Evolutionary conservation across 108 stramenopile species (phyloP).

Genomic region (Skeletonema grethae): DNA sequence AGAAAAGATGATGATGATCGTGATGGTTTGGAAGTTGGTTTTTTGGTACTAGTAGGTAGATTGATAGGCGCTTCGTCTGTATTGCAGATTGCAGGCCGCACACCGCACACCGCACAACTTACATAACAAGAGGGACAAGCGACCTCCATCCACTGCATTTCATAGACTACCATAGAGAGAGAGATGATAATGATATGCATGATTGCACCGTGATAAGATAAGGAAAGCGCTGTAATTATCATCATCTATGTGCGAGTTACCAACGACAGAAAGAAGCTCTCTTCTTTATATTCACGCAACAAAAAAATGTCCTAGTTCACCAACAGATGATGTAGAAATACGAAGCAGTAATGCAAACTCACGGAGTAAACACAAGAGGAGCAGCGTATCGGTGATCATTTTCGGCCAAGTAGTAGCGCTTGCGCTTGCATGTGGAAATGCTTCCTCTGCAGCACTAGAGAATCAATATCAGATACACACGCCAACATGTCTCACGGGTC

Average conservation of each 20-base stretch:
- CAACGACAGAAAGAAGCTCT: slow-evolving; percentile 6
- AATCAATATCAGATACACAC: slow-evolving; percentile 50
- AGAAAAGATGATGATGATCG: too few relatives aligned
- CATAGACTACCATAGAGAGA: too few relatives aligned
- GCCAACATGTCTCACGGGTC: slow-evolving; percentile 52
- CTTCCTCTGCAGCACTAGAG: slow-evolving; percentile 60
- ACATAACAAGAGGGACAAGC: too few relatives aligned
- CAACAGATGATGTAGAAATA: neutral
- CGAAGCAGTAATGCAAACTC: neutral
- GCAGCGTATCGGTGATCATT: slow-evolving; percentile 16
- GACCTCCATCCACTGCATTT: too few relatives aligned
- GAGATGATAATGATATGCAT: too few relatives aligned
- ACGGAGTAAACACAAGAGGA: neutral
- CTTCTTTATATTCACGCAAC: neutral
- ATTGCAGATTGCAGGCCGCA: too few relatives aligned
- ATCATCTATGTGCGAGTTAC: slow-evolving; percentile 6
- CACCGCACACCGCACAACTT: too few relatives aligned
- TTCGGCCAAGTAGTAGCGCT: slow-evolving; percentile 66
- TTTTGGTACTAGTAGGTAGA: too few relatives aligned
- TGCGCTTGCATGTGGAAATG: slow-evolving; percentile 55
- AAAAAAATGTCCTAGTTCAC: neutral
- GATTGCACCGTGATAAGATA: neutral
- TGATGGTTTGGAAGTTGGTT: too few relatives aligned
- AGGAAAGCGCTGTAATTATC: neutral
- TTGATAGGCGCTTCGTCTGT: too few relatives aligned